phyloP scores from a whole-genome alignment of 1,284 basidiomycete species.

The Mrakiaceae sp. region DNA sequence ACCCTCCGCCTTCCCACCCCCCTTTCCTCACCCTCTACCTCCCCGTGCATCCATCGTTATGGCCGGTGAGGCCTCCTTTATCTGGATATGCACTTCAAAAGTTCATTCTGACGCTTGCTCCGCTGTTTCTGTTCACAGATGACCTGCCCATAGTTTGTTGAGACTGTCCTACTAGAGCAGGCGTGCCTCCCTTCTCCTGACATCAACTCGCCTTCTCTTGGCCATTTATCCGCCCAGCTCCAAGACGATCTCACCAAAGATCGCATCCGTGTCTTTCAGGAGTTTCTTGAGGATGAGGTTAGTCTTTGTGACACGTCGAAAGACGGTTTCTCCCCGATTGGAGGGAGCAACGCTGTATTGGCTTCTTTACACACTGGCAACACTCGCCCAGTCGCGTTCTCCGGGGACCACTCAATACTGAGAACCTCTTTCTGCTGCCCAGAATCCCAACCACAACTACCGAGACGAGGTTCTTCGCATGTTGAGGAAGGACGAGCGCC shows the following conservation, averaged over 20 bases:
- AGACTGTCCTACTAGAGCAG: too few species aligned
- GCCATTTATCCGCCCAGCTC: slow-evolving; percentile 17
- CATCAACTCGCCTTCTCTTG: too few species aligned
- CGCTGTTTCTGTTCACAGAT: too few species aligned
- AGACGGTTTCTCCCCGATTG: too few species aligned
- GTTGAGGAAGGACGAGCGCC: slow-evolving; percentile 70
- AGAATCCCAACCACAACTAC: slow-evolving; percentile 53
- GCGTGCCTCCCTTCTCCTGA: too few species aligned
- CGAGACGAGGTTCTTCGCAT: slow-evolving; percentile 73
- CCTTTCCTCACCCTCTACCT: background rate
- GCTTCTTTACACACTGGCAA: too few species aligned
- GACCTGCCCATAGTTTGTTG: too few species aligned
- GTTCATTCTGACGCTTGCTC: too few species aligned
- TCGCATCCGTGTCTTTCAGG: slow-evolving; percentile 66
- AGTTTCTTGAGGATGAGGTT: slow-evolving; percentile 74
- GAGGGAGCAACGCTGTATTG: too few species aligned
- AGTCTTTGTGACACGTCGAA: slow-evolving; percentile 28
- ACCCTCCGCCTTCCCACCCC: background rate
- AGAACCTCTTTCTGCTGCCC: slow-evolving; percentile 5
- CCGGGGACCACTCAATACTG: background rate
- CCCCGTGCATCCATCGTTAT: background rate
- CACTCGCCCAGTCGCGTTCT: too few species aligned
- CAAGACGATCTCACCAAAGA: slow-evolving; percentile 62
- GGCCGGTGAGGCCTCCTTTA: too few species aligned
- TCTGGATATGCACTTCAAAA: too few species aligned